Evolutionary conservation across 2,329 filamentous ascomycete species (phyloP), one percentile per base, ranked within the genome.

Genomic region (Fonsecaea pedrosoi): DNA sequence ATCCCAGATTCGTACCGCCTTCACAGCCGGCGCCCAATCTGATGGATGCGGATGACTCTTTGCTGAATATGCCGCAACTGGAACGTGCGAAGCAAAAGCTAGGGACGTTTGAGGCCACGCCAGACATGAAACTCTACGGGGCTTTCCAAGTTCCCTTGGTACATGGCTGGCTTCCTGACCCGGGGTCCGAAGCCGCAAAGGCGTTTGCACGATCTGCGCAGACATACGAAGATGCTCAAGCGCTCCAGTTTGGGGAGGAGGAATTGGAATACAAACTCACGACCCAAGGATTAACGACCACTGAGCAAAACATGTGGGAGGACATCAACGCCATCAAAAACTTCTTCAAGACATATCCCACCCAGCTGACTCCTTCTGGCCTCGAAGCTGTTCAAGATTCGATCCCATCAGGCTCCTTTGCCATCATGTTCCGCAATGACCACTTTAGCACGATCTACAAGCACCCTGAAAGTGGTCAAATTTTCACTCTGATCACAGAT

Each of bases 391-490:
- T 98, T 45, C 85, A 85, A 0, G 86, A 87, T 59, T 88, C 86
- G 5, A 84, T 97, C 65, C 81, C 85, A 12, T 90, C 92, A 0
- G 94, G 93, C 1, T 88, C 90, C 1, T 87, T 97, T 69, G 92
- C 92, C 0, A 98, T 99, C 58, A 80, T 99, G 1, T 99, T 99
- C 81, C 88, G 95, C 32, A 99, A 99, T 74, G 94, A 99, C 75
- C 95, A 99, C 77, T 99, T 99, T 75, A 93, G 92, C 50, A 98
- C 94, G 0, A 78, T 99, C 0, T 97, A 96, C 78, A 92, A 94
- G 68, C 92, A 98, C 73, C 92, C 94, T 0, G 82, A 89, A 54
- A 92, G 89, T 0, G 84, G 87, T 48, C 86, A 91, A 71, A 84
- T 98, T 1, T 86, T 94, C 70, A 92, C 91, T 0, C 82, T 99